Base-by-base conservation (phyloP, 306 rosid genomes). In the Sphenostylis stenocarpa region DNA sequence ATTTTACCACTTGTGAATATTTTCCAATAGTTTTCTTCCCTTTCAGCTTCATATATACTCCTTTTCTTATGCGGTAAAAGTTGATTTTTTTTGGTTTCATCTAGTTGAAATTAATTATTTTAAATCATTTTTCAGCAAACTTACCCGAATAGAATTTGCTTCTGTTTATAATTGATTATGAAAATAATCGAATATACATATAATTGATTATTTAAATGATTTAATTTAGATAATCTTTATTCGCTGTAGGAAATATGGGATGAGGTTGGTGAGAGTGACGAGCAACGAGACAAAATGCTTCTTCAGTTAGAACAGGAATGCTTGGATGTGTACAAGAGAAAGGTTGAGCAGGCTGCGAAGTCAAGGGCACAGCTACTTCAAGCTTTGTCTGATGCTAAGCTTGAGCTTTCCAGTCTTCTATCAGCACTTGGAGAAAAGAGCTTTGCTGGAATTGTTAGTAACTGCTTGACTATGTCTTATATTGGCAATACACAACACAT, bases 241-340 rank as follows among this genome's bases (percentile, higher is more conserved):
- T 72, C 9, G 2, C 45, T 80, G 62, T 80, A 95, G 99, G 90
- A 95, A 89, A 96, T 96, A 81, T 96, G 99, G 99, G 92, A 96
- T 48, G 99, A 96, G 84, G 99, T 96, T 53, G 99, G 99, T 38
- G 99, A 93, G 87, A 93, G 86, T 45, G 98, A 96, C 14, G 97
- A 93, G 77, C 87, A 92, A 65, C 90, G 99, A 55, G 99, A 96
- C 79, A 90, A 86, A 84, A 91, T 96, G 99, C 96, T 96, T 70
- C 99, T 92, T 87, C 99, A 96, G 86, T 79, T 96, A 81, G 98
- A 96, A 82, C 99, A 91, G 76, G 99, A 96, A 51, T 92, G 99
- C 70, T 85, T 92, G 88, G 97, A 96, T 78, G 99, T 96, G 21
- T 96, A 92, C 85, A 89, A 85, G 90, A 89, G 98, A 86, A 96